A percentile compares a stretch with the other conserved stretches of the same genome.
Evolutionary conservation across 1,284 basidiomycete species (phyloP).

Genomic region (Ganoderma multipileum): DNA sequence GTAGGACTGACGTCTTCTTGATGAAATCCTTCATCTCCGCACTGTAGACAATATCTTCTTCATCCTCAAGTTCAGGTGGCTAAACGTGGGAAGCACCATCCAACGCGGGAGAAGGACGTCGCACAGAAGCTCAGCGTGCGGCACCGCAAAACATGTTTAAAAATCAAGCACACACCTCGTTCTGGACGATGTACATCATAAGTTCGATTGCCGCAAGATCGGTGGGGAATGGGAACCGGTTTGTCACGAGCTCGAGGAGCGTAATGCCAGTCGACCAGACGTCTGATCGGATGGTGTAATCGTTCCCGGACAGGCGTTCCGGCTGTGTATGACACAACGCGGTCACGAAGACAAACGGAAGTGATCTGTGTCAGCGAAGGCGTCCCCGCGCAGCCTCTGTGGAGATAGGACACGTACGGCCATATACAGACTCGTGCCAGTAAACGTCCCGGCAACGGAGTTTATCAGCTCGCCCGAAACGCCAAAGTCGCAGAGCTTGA

Average conservation of each 20-base stretch:
- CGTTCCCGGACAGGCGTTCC: conserved; percentile 89
- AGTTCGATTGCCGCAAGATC: conserved; percentile 94
- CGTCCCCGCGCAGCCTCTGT: conserved; percentile 24
- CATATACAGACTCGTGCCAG: conserved; percentile 98
- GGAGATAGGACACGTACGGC: conserved; percentile 67
- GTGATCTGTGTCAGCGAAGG: conserved; percentile 6
- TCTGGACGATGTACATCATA: conserved; percentile 89
- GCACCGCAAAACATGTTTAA: conserved; percentile 16
- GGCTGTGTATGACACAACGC: conserved; percentile 59
- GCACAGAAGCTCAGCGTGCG: conserved; percentile 21
- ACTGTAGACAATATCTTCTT: conserved; percentile 79
- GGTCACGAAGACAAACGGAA: conserved; percentile 15
- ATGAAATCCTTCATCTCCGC: conserved; percentile 94
- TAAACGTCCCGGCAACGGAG: conserved; percentile 94
- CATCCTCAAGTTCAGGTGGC: conserved; percentile 83
- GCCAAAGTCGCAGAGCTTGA: conserved; percentile 96
- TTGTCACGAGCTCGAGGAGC: conserved; percentile 92
- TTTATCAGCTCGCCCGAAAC: conserved; percentile 95
- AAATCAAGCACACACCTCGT: conserved; percentile 59
- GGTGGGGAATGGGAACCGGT: conserved; percentile 94
- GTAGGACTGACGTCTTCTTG: conserved; percentile 74
- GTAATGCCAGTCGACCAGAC: conserved; percentile 99
- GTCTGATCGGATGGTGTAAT: conserved; percentile 94
- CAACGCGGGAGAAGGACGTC: conserved; percentile 27
- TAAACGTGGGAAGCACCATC: conserved; percentile 45